A percentile compares a stretch with the other conserved stretches of the same genome.
phyloP scores from a whole-genome alignment of 208 protist species.

The Acanthamoeba sp. region DNA sequence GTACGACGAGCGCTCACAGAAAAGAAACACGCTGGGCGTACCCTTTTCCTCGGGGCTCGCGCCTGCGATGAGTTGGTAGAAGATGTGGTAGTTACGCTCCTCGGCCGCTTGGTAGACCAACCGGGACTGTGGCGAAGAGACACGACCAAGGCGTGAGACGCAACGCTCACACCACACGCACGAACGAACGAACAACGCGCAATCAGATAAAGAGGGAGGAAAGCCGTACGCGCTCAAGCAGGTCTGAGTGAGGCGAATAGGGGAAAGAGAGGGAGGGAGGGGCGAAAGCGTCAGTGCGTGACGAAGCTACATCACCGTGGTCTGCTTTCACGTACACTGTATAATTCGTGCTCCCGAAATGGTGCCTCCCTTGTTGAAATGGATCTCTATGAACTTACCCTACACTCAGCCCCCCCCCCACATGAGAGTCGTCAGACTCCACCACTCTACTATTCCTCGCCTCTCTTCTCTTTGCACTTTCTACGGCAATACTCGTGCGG shows the following conservation, averaged over 20 bases:
- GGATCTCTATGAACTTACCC: conserved; percentile 89
- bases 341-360: conserved; percentile 84
- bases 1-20: neutral
- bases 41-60: conserved; percentile 33
- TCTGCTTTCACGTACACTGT: conserved; percentile 85
- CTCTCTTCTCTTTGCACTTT: no score
- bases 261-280: neutral
- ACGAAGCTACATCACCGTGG: neutral
- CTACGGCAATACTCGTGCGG: neutral
- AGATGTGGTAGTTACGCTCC: conserved; percentile 92
- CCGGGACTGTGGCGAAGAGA: conserved; percentile 80
- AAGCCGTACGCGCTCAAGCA: neutral
- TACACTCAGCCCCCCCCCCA: no score
- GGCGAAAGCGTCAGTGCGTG: neutral
- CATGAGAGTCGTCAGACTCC: no score
- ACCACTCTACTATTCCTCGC: no score
- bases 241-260: neutral
- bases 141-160: neutral
- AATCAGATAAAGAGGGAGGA: neutral
- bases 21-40: neutral
- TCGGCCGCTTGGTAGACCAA: conserved; percentile 88
- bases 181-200: no score
- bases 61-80: conserved; percentile 91
- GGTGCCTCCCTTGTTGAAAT: conserved; percentile 81
- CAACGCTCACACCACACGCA: neutral